Evolutionary conservation across 441 rosid species (phyloP), one percentile per base, ranked within the genome.

Genomic region (Erysimum cheiri): DNA sequence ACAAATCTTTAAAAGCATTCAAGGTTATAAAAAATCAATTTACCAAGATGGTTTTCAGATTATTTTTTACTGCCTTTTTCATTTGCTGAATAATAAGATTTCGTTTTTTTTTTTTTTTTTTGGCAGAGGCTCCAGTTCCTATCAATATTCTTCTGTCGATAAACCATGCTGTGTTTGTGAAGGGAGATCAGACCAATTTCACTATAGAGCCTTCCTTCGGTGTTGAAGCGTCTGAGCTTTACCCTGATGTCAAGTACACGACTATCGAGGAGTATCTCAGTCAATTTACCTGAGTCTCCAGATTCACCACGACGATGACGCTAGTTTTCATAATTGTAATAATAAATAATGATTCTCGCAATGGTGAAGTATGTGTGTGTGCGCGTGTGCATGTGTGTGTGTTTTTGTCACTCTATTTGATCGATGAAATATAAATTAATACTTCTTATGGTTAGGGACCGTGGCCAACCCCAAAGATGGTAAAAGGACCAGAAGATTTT

Each of bases 211-310:
- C 86, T 46, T 79, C 81, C 0, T 76, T 81, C 3, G 88, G 85
- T 13, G 60, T 75, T 49, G 87, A 84, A 68, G 85, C 91, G 9
- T 79, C 85, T 58, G 73, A 83, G 82, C 82, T 85, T 24, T 85
- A 81, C 74, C 86, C 85, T 15, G 81, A 85, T 56, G 83, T 85
- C 39, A 77, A 82, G 49, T 82, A 82, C 82, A 77, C 83, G 1
- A 77, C 66, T 9, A 71, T 85, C 35, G 88, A 82, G 3, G 85
- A 85, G 17, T 73, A 54, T 55, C 85, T 85, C n/a, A 71, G 74
- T 26, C 78, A 44, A 4, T 81, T 85, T 11, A 80, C 41, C 46
- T 81, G 67, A 76, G 58, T 22, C 24, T 22, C 24, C 56, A 13
- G 2, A 22, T 36, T 24, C 10, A 59, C 70, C 12, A 1, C 24